Evolutionary conservation across 106 monocot genomes (phyloP), one percentile per base, ranked within the genome.

Genomic region (Platanthera zijinensis): DNA sequence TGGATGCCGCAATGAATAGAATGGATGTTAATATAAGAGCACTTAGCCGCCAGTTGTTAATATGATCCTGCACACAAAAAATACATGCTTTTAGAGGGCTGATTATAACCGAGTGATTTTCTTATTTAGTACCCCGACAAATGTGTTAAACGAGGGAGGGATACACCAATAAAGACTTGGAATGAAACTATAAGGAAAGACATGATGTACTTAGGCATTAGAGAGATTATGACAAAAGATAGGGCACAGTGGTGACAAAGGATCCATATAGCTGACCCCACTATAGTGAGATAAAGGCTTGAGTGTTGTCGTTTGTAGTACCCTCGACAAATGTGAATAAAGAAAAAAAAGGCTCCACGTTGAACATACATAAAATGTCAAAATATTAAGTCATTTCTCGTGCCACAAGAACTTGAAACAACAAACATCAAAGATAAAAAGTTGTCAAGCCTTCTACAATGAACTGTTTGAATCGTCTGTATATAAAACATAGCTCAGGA

Each of bases 1-100:
- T 45, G 17, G 22, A 82, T 78, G 93, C 68, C 30, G 96, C 89
- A 80, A 97, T 73, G 83, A 97, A 97, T 13, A 97, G 81, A 84
- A 97, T 51, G 28, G 96, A 94, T 57, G 96, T 97, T 77, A 97
- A 72, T 69, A 84, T 85, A 71, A 94, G 89, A 75, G 91, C 87
- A 73, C 77, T 91, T 32, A 48, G 69, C 52, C 96, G 85, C 96
- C 96, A 97, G 82, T 94, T 85, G 59, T 91, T 83, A 22, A 94
- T 22, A 74, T 89, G 21, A 64, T 97, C 96, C 96, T 97, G 85
- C 61, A 83, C 25, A 48, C 77, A 19, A 18, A 72, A 50, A 5
- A 48, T 25, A 25, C 22, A 28, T 6, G 48, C 11, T 7, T 67
- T 22, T 12, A 53, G 32, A 22, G 10, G 11, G 67, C 6, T 45